A percentile compares a stretch with the other conserved stretches of the same genome.
These are phyloP conservation scores for Tillandsia leiboldiana DNA, from an alignment of 176 grass and related monocot genomes.

Conservation along the genomic window DNA sequence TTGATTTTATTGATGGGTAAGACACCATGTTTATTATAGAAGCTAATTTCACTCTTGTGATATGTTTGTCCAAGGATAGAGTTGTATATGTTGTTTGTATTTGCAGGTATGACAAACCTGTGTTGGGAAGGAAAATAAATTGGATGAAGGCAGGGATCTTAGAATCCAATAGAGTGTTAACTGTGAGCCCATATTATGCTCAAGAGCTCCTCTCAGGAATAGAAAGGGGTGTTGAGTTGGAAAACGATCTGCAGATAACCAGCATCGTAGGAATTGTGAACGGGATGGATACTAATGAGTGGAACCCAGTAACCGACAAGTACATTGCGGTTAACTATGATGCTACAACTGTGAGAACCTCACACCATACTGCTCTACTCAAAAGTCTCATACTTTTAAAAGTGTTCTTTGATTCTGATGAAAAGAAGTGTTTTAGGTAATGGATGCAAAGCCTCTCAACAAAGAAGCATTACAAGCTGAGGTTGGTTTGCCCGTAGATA, in stretches of 20 bases:
- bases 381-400: not conserved
- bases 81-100: not conserved
- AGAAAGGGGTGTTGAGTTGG: constrained; percentile 74
- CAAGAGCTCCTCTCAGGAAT: constrained; percentile 75
- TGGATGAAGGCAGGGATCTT: constrained; percentile 90
- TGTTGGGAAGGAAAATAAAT: constrained; percentile 87
- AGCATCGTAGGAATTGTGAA: constrained; percentile 74
- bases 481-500: constrained; percentile 10
- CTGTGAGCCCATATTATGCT: constrained; percentile 86
- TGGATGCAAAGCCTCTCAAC: constrained; percentile 17
- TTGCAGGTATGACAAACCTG: constrained; percentile 71
- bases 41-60: not conserved
- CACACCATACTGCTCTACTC: not conserved
- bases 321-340: constrained; percentile 68
- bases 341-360: constrained; percentile 44
- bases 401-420: not conserved
- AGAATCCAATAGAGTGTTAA: constrained; percentile 47
- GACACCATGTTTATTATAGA: not conserved
- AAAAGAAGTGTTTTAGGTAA: constrained; percentile 6
- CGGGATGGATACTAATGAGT: constrained; percentile 91
- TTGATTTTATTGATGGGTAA: constrained; percentile 87
- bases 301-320: constrained; percentile 76
- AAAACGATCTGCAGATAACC: constrained; percentile 44
- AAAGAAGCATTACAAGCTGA: constrained; percentile 24
- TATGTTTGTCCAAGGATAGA: not conserved